Percentiles rank a stretch among this genome's conserved stretches.
Evolutionary conservation across 73 alveolate genomes (phyloP).

Genomic region (Tetrahymena thermophila): DNA sequence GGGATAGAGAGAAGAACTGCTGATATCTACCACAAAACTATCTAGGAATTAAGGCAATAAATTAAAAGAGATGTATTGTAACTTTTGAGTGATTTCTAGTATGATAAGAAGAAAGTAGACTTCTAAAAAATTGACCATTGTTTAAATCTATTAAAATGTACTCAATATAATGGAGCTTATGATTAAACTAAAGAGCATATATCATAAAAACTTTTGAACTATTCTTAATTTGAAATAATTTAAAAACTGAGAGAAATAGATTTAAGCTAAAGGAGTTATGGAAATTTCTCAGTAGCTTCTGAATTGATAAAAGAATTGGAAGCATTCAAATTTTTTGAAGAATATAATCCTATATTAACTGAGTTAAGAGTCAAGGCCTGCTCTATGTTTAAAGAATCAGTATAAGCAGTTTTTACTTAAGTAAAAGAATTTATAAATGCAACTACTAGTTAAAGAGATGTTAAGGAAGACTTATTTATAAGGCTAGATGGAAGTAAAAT

Average conservation of each 20-base stretch:
- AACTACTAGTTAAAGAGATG: too few relatives aligned
- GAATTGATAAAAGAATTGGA: too few relatives aligned
- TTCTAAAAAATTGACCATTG: background rate
- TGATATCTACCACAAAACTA: background rate
- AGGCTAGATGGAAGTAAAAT: too few relatives aligned
- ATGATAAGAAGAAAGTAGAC: background rate
- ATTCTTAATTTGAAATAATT: background rate
- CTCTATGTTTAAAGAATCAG: too few relatives aligned
- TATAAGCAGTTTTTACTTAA: too few relatives aligned
- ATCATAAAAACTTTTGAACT: background rate
- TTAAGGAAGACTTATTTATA: too few relatives aligned
- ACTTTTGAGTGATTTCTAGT: background rate
- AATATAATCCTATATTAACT: too few relatives aligned
- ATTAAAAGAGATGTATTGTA: background rate
- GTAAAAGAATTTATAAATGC: too few relatives aligned
- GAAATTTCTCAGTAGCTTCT: background rate
- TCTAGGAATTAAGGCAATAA: background rate
- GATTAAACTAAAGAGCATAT: background rate
- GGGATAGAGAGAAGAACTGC: background rate
- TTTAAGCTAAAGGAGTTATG: background rate
- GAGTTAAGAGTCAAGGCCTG: too few relatives aligned
- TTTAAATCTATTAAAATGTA: background rate
- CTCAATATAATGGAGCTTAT: background rate
- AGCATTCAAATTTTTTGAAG: too few relatives aligned
- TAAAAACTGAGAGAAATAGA: background rate